Conservation (phyloP, 106 monocot species). For the Allium sativum region DNA sequence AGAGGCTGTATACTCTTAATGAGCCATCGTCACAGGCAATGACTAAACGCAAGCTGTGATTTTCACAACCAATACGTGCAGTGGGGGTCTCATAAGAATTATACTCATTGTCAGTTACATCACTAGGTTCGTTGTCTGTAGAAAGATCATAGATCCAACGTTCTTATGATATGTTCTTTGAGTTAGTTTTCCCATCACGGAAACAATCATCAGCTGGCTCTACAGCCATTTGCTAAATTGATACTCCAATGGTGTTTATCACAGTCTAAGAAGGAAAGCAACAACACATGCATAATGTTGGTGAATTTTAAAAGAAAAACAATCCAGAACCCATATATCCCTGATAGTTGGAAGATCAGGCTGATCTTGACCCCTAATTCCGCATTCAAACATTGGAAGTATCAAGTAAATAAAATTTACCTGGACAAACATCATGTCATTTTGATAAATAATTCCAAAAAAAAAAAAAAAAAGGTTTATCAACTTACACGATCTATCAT, state of each 20-base stretch:
- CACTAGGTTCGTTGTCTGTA: conserved; percentile 46
- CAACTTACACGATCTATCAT: too few species aligned
- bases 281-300: too few species aligned
- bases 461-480: too few species aligned
- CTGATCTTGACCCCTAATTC: too few species aligned
- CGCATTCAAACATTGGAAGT: too few species aligned
- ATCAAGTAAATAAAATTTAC: too few species aligned
- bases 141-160: conserved; percentile 18
- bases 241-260: conserved; percentile 65
- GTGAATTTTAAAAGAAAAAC: too few species aligned
- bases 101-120: conserved; percentile 22
- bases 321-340: too few species aligned
- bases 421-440: too few species aligned
- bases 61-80: conserved; percentile 5
- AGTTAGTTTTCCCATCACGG: conserved; percentile 7
- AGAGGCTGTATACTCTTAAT: conserved; percentile 50
- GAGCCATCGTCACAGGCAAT: conserved; percentile 97
- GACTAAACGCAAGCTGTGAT: conserved; percentile 33
- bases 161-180: conserved; percentile 21
- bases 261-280: conserved; percentile 35
- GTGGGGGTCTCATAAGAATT: conserved; percentile 26
- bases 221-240: conserved; percentile 96
- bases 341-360: too few species aligned
- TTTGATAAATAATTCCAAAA: too few species aligned
- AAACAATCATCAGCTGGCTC: conserved; percentile 40